A percentile compares a stretch with the other conserved stretches of the same genome.
phyloP scores from a whole-genome alignment of 2,329 filamentous ascomycete species.

The Rhinocladiella mackenziei region DNA sequence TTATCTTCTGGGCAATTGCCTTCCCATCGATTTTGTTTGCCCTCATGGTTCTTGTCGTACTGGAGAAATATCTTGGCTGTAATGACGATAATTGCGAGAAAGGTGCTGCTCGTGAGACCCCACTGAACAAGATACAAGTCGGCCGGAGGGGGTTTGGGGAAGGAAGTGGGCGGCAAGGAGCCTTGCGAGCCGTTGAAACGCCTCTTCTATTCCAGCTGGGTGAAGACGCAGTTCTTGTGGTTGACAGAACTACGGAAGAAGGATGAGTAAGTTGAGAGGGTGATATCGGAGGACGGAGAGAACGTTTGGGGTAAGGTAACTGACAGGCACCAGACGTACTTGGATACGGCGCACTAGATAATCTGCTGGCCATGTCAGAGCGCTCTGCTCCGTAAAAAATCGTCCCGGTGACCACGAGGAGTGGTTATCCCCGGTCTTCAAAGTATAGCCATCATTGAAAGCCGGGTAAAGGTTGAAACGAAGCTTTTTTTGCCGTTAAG shows the following conservation, averaged over 20 bases:
- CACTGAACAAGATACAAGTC: background rate
- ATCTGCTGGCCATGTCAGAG: conserved; percentile 24
- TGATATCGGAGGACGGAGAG: conserved; percentile 16
- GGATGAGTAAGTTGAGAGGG: conserved; percentile 10
- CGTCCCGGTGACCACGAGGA: conserved; percentile 5
- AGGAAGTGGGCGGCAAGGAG: conserved; percentile 1
- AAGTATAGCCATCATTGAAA: conserved; percentile 7
- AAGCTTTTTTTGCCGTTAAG: conserved; percentile 5
- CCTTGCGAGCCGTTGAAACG: conserved; percentile 1
- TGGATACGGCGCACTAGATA: conserved; percentile 12
- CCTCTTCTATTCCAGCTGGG: conserved; percentile 6
- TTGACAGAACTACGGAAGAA: conserved; percentile 5
- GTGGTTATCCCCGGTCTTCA: conserved; percentile 6
- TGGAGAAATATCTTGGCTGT: conserved; percentile 43
- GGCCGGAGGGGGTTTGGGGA: conserved; percentile 2
- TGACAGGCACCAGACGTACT: conserved; percentile 13
- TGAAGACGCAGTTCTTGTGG: conserved; percentile 7
- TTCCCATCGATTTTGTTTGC: conserved; percentile 93
- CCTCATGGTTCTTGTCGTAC: conserved; percentile 64
- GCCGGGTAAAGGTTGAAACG: conserved; percentile 12
- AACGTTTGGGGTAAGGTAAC: conserved; percentile 15
- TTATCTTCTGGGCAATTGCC: conserved; percentile 86
- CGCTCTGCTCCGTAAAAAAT: conserved; percentile 10
- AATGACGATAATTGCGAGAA: conserved; percentile 28
- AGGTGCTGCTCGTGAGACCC: conserved; percentile 8